Base-by-base conservation (phyloP, 441 rosid genomes). In the Arabidopsis hybrid region DNA sequence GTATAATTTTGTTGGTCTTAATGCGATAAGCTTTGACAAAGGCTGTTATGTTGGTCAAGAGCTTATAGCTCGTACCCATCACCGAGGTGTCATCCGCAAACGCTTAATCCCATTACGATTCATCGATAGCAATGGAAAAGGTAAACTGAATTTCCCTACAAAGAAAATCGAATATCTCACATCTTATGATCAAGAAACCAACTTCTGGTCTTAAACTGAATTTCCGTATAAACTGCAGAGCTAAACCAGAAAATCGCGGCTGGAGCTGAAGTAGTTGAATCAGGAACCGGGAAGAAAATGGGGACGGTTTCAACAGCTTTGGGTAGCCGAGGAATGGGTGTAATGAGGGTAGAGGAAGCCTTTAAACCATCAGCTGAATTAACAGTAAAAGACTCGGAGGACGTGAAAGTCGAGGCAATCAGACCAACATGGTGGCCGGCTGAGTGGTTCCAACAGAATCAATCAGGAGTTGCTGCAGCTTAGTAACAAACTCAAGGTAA, bases 21-120 rank as follows among this genome's bases (percentile, higher is more conserved):
- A 91, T 68, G 98, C 96, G 0, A 90, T 95, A 80, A 95, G 93
- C 79, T 95, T 95, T 75, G 92, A 91, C 67, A 93, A 93, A 82
- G 98, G 99, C 38, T 95, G 99, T 77, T 95, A 91, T 18, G 95
- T 93, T 21, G 98, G 99, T 39, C 98, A 95, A 83, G 99, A 95
- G 83, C 89, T 95, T 59, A 80, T 95, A 52, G 97, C 99, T 58
- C 95, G 98, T 47, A 95, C 98, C 0, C 98, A 93, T 67, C 97
- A 91, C 56, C 76, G 95, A 50, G 97, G 99, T 14, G 91, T 90
- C 39, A 88, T 93, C 63, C 90, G 95, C 35, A 95, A 93, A 75
- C 95, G 98, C 3, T 67, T 92, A 77, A 80, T 93, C 72, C 97
- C 98, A 21, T 68, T 95, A 50, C 82, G 64, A 65, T 93, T 95